Evolutionary conservation across 2,329 filamentous ascomycete genomes (phyloP).

Genomic region (Ascomycota sp.): DNA sequence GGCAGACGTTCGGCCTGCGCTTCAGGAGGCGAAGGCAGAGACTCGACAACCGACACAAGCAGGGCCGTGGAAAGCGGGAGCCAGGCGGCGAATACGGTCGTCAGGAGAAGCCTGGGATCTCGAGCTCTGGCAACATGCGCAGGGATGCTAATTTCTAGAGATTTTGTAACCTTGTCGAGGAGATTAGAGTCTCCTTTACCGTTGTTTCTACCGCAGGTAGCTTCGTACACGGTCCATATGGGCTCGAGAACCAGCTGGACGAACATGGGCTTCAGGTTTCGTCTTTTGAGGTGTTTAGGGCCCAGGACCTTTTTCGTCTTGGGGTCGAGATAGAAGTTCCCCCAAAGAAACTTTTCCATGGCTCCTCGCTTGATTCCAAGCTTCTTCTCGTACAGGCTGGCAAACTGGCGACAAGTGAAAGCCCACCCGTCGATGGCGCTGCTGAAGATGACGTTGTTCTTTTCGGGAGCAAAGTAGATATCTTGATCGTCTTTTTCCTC

Average conservation of each 20-base stretch:
- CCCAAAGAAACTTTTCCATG: constrained; percentile 91
- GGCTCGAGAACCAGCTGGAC: constrained; percentile 90
- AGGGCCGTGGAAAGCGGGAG: constrained; percentile 81
- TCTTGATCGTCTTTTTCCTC: constrained; percentile 91
- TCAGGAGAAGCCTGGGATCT: constrained; percentile 68
- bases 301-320: constrained; percentile 90
- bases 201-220: constrained; percentile 63
- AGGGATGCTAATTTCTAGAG: constrained; percentile 63
- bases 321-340: constrained; percentile 86
- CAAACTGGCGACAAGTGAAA: constrained; percentile 89
- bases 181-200: constrained; percentile 66
- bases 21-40: constrained; percentile 60
- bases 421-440: constrained; percentile 98
- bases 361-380: constrained; percentile 76
- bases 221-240: constrained; percentile 89
- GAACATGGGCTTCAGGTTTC: constrained; percentile 87
- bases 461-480: constrained; percentile 93
- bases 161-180: constrained; percentile 89
- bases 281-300: constrained; percentile 79
- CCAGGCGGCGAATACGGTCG: constrained; percentile 75
- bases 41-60: constrained; percentile 83
- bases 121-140: constrained; percentile 68
- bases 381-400: constrained; percentile 86
- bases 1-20: constrained; percentile 70
- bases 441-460: constrained; percentile 97